Evolutionary conservation across 768 basidiomycete species (phyloP), one percentile per base, ranked within the genome.

Genomic region (Suillus placidus): DNA sequence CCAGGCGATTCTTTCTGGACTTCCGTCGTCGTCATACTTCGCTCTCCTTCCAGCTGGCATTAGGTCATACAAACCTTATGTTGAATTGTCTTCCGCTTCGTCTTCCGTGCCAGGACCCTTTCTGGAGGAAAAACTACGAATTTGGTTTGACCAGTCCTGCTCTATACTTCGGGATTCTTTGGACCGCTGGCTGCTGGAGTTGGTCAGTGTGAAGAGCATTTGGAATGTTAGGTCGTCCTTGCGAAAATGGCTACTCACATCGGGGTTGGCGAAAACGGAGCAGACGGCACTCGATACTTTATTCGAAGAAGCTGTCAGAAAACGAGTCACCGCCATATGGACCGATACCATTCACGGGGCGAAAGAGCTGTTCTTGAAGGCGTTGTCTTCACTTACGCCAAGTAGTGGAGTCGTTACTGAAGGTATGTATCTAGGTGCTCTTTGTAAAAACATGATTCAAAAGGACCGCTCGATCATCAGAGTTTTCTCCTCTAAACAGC

Each of bases 11-110:
- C 82, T 98, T 23, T 80, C 83, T 32, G 83, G 83, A 10, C 83
- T 97, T 30, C 94, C 94, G 0, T 95, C 95, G 0, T 91, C 94
- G 0, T 87, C 91, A 32, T 92, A 95, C 68, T 87, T 95, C 67
- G 84, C 88, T 18, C 83, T 93, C 62, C 84, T 98, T 0, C 94
- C 95, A 0, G 72, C 81, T 1, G 84, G 81, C 65, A 84, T 98
- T 66, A 85, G 84, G 68, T 83, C 85, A 6, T 97, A 95, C 76
- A 92, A 89, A 70, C 95, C 95, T 10, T 96, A 93, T 74, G 85
- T 97, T 66, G 90, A 95, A 70, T 78, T 89, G 6, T 79, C 82
- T 10, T 87, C 92, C 0, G 75, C 86, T 0, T 85, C 87, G 4
- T 82, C 87, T 20, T 80, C 81, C 3, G 75, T 89, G 30, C 75